These are phyloP conservation scores for Papilionanthe hybrid DNA, from an alignment of 116 monocot species.

Conservation along the genomic window DNA sequence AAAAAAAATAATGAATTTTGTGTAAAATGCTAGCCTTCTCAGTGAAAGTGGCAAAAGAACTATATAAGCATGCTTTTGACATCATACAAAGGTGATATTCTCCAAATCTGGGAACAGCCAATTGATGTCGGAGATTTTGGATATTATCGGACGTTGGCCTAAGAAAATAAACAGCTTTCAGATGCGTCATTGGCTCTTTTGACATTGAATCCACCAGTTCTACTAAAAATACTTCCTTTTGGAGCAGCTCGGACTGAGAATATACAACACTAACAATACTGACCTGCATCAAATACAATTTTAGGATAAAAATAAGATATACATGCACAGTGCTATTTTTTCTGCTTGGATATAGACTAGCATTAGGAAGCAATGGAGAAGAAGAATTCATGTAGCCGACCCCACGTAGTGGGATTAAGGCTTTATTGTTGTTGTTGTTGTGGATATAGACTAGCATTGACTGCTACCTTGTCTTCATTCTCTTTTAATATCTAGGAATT, in stretches of 20 bases:
- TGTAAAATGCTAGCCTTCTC: background rate
- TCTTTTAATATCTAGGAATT: background rate
- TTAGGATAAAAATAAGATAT: background rate
- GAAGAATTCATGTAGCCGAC: no score
- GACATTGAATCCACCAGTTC: conserved; percentile 77
- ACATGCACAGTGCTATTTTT: background rate
- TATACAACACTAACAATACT: conserved; percentile 95
- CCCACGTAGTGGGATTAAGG: background rate
- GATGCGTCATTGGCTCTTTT: conserved; percentile 88
- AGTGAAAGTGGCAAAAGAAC: background rate
- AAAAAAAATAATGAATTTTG: conserved; percentile 8
- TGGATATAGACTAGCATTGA: background rate
- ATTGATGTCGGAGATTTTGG: conserved; percentile 74
- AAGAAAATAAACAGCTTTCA: conserved; percentile 95
- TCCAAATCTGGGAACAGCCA: conserved; percentile 83
- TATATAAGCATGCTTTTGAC: background rate
- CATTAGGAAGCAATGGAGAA: no score
- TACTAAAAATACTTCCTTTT: conserved; percentile 96
- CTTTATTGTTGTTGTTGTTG: no score
- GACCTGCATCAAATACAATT: conserved; percentile 50
- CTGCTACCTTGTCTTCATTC: background rate
- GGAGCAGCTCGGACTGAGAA: conserved; percentile 84
- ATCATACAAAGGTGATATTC: conserved; percentile 95
- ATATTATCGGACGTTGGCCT: conserved; percentile 93
- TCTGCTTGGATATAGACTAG: background rate